Conservation (phyloP, 2,329 filamentous ascomycete genomes). For the Periglandula ipomoeae region DNA sequence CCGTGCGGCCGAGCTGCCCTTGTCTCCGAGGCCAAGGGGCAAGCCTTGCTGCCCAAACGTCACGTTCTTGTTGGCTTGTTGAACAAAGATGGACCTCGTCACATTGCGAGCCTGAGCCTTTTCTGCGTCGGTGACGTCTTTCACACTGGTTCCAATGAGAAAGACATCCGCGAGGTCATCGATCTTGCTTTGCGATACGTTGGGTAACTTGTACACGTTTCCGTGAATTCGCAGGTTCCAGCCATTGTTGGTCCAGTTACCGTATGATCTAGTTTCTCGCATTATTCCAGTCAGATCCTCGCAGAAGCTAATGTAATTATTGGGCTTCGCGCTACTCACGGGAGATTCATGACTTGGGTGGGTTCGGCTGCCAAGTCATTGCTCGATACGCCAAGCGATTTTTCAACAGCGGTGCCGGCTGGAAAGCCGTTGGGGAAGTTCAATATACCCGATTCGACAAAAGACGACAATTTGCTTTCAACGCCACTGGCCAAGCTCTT, state of each 20-base stretch:
- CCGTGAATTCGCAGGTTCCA: conserved; percentile 73
- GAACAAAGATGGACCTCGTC: conserved; percentile 63
- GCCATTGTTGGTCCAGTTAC: conserved; percentile 68
- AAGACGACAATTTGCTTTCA: conserved; percentile 48
- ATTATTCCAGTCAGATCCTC: not conserved
- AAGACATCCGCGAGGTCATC: conserved; percentile 63
- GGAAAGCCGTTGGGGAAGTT: conserved; percentile 61
- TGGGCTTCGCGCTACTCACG: conserved; percentile 27
- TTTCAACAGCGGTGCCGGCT: conserved; percentile 49
- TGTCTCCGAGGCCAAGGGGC: conserved; percentile 34
- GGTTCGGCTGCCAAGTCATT: conserved; percentile 51
- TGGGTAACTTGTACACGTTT: conserved; percentile 73
- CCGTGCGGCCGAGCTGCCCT: conserved; percentile 20
- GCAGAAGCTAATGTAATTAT: not conserved
- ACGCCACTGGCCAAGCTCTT: conserved; percentile 41
- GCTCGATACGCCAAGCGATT: conserved; percentile 50
- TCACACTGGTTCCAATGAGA: conserved; percentile 54
- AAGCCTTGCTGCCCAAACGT: conserved; percentile 59
- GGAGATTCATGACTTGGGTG: conserved; percentile 62
- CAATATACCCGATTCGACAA: conserved; percentile 54
- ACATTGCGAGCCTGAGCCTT: conserved; percentile 63
- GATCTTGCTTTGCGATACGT: conserved; percentile 54
- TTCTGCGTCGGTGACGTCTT: conserved; percentile 47
- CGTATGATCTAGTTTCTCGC: conserved; percentile 40
- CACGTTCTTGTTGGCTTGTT: conserved; percentile 57